phyloP scores from a whole-genome alignment of 495 filamentous ascomycete genomes.

The Margaritispora aquatica region DNA sequence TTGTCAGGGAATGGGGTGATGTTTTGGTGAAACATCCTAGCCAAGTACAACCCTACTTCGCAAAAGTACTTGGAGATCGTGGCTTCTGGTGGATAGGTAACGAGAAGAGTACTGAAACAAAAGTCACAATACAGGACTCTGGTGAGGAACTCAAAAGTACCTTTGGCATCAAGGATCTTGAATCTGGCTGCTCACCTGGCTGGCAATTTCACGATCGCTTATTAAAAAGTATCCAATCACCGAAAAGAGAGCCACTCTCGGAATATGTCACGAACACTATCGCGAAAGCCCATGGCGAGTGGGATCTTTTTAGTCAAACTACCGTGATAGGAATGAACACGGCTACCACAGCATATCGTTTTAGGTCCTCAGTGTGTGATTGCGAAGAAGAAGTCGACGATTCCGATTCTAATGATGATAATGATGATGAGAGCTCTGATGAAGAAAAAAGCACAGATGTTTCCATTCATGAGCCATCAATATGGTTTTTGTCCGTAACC shows the following conservation, averaged over 20 bases:
- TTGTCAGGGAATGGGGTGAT: conserved; percentile 9
- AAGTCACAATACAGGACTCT: not conserved
- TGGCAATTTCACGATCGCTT: not conserved
- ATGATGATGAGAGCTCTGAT: conserved; percentile 1
- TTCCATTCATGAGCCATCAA: not conserved
- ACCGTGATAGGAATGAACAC: not conserved
- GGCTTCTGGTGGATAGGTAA: not conserved
- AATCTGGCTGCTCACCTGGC: not conserved
- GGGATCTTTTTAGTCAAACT: not conserved
- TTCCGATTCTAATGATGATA: too few relatives aligned
- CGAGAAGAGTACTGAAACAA: not conserved
- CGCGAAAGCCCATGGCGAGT: not conserved
- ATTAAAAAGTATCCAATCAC: too few relatives aligned
- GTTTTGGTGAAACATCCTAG: conserved; percentile 2
- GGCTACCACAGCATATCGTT: not conserved
- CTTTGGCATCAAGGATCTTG: not conserved
- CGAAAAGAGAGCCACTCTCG: too few relatives aligned
- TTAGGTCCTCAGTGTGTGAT: not conserved
- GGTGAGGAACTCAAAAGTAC: not conserved
- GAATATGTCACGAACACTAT: not conserved
- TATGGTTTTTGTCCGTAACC: conserved; percentile 4
- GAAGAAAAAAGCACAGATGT: not conserved
- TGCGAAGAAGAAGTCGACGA: not conserved
- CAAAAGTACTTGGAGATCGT: conserved; percentile 5
- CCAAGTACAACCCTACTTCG: conserved; percentile 6